These are phyloP conservation scores for Blastomyces parvus DNA, from an alignment of 2,329 filamentous ascomycete species.

Conservation along the genomic window DNA sequence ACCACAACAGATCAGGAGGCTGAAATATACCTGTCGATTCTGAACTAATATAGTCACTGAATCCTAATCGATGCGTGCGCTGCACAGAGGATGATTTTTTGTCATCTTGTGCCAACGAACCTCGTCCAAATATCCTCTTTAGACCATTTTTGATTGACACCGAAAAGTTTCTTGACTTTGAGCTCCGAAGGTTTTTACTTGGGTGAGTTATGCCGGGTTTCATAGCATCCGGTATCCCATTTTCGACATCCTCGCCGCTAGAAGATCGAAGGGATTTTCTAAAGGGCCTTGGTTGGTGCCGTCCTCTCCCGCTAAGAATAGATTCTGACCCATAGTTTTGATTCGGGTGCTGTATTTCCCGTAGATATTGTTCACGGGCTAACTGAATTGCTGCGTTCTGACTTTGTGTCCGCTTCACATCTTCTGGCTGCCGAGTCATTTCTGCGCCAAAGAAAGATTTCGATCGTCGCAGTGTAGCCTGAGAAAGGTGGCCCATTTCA, in stretches of 20 bases:
- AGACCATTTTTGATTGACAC: constrained; percentile 35
- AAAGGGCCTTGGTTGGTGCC: constrained; percentile 28
- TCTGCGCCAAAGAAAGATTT: constrained; percentile 34
- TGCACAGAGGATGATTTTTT: constrained; percentile 19
- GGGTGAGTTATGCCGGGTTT: constrained; percentile 7
- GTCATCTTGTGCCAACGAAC: constrained; percentile 18
- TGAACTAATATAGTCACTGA: constrained; percentile 17
- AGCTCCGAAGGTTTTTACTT: constrained; percentile 12
- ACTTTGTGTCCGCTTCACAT: constrained; percentile 21
- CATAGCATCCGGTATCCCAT: constrained; percentile 7
- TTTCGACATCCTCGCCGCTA: constrained; percentile 20
- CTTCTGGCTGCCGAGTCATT: constrained; percentile 15
- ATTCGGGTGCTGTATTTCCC: constrained; percentile 18
- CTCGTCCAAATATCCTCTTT: constrained; percentile 32
- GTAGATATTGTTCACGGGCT: constrained; percentile 32
- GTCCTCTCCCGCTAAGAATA: constrained; percentile 18
- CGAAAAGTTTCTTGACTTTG: constrained; percentile 32
- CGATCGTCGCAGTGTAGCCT: constrained; percentile 31
- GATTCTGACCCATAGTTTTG: constrained; percentile 21
- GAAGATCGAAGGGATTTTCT: constrained; percentile 29
- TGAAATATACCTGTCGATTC: constrained; percentile 10
- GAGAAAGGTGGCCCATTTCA: constrained; percentile 10
- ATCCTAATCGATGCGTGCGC: constrained; percentile 18
- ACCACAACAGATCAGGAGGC: neutral
- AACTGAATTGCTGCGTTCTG: constrained; percentile 35